These are phyloP conservation scores for Podaxis sp. DNA, from an alignment of 768 basidiomycete species.

Conservation along the genomic window DNA sequence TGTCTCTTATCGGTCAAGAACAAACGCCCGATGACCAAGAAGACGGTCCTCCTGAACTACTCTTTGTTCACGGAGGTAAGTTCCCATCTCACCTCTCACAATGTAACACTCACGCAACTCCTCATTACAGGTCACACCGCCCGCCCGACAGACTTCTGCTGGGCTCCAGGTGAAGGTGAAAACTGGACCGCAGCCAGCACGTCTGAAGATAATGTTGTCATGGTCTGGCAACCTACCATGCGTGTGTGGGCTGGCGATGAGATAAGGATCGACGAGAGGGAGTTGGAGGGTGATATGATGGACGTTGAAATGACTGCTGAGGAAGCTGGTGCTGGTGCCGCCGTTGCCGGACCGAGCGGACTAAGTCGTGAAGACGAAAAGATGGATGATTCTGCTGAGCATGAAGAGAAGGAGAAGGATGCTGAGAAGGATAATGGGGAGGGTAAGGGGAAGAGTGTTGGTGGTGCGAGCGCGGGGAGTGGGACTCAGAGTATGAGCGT, in stretches of 20 bases:
- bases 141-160: constrained; percentile 90
- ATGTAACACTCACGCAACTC: background rate
- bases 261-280: constrained; percentile 80
- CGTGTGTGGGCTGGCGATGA: constrained; percentile 92
- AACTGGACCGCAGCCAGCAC: constrained; percentile 84
- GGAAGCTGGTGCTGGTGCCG: constrained; percentile 16
- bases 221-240: constrained; percentile 97
- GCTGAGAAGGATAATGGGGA: constrained; percentile 25
- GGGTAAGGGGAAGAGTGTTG: constrained; percentile 30
- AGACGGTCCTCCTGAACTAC: constrained; percentile 94
- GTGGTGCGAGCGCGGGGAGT: constrained; percentile 33
- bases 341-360: background rate
- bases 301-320: constrained; percentile 53
- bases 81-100: background rate
- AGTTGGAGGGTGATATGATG: constrained; percentile 81
- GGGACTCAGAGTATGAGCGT: constrained; percentile 64
- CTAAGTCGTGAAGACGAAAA: constrained; percentile 23
- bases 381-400: constrained; percentile 7
- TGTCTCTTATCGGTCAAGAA: constrained; percentile 88
- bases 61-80: constrained; percentile 93
- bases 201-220: constrained; percentile 96
- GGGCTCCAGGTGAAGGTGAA: constrained; percentile 84
- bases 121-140: constrained; percentile 74
- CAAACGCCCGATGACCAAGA: constrained; percentile 98
- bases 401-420: constrained; percentile 6